These are phyloP conservation scores for Lepiota venenata DNA, from an alignment of 768 basidiomycete species.

Conservation along the genomic window DNA sequence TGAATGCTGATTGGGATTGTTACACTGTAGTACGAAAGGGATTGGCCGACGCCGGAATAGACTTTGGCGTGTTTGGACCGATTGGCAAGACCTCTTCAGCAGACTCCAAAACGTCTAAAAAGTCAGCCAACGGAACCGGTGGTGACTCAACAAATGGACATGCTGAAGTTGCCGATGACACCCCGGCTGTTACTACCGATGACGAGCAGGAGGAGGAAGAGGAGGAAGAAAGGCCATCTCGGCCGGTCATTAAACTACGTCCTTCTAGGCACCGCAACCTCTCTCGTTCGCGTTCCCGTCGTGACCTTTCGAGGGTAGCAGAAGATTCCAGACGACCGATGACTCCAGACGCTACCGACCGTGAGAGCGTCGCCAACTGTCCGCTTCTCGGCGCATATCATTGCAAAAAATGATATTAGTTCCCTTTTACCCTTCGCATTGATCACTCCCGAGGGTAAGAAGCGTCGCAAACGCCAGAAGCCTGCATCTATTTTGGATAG, in stretches of 20 bases:
- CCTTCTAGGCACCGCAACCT: constrained; percentile 43
- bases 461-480: constrained; percentile 32
- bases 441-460: constrained; percentile 64
- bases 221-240: constrained; percentile 53
- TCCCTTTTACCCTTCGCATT: constrained; percentile 74
- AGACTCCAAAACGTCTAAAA: constrained; percentile 26
- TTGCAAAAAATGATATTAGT: constrained; percentile 58
- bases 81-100: constrained; percentile 17
- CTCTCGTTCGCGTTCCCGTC: constrained; percentile 73
- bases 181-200: constrained; percentile 20
- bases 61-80: constrained; percentile 74
- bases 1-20: constrained; percentile 5
- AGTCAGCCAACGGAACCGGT: constrained; percentile 28
- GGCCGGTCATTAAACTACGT: constrained; percentile 77
- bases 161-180: constrained; percentile 21
- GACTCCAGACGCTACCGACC: constrained; percentile 56
- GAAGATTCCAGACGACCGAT: constrained; percentile 56
- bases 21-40: constrained; percentile 51
- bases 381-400: constrained; percentile 69
- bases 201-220: constrained; percentile 40
- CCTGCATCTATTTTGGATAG: constrained; percentile 29
- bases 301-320: constrained; percentile 58
- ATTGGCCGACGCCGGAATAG: constrained; percentile 61
- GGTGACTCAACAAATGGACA: constrained; percentile 20
- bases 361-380: constrained; percentile 72